These are phyloP conservation scores for Claviceps sp. DNA, from an alignment of 2,329 filamentous ascomycete genomes.

Conservation along the genomic window DNA sequence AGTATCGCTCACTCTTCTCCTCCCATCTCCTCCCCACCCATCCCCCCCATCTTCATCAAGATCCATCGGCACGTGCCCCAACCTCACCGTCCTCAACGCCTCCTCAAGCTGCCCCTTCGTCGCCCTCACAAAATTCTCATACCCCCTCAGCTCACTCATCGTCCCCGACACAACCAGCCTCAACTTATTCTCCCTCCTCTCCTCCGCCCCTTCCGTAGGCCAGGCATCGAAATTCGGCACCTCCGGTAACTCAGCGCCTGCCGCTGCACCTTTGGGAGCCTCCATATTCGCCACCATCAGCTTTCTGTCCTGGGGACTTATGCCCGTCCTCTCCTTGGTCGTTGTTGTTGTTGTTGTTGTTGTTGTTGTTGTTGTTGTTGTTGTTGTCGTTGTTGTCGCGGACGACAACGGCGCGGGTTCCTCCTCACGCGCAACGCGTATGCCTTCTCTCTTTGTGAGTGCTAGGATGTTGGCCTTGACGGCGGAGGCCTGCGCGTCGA, in stretches of 20 bases:
- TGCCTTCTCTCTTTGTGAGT: constrained; percentile 17
- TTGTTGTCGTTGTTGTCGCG: not conserved
- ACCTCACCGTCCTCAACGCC: constrained; percentile 13
- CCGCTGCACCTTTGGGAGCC: constrained; percentile 3
- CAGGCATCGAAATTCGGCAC: not conserved
- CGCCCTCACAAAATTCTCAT: constrained; percentile 12
- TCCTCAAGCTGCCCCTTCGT: constrained; percentile 9
- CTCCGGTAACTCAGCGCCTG: not conserved
- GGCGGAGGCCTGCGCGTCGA: constrained; percentile 14
- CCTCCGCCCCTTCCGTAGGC: constrained; percentile 7
- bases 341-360: no score
- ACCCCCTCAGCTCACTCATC: constrained; percentile 10
- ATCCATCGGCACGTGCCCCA: not conserved
- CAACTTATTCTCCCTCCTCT: constrained; percentile 10
- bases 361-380: no score
- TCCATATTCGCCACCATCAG: constrained; percentile 20
- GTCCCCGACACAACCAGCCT: constrained; percentile 11
- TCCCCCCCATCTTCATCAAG: not conserved
- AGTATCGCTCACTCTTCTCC: not conserved
- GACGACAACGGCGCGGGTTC: not conserved
- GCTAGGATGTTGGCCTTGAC: constrained; percentile 19
- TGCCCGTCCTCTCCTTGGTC: not conserved
- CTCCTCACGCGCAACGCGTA: constrained; percentile 11
- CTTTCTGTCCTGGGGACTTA: constrained; percentile 4
- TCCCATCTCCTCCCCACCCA: not conserved